A percentile compares a stretch with the other conserved stretches of the same genome.
Conservation (phyloP, 2,329 filamentous ascomycete species). For the Pestalotiopsis sp. region DNA sequence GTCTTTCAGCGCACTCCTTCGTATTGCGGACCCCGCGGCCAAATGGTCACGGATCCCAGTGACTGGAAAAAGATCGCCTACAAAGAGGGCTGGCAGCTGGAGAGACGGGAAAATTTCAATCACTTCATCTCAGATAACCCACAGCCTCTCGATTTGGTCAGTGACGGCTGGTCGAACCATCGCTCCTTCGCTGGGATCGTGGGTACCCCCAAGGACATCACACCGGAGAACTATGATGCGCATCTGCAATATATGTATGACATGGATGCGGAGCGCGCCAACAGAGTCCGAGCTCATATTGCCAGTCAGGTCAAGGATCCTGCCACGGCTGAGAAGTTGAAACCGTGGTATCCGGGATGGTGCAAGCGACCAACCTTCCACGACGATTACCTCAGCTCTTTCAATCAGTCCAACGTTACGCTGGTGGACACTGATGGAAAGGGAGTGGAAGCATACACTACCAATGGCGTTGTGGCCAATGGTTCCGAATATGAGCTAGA, state of each 20-base stretch:
- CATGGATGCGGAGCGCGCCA: slow-evolving; percentile 33
- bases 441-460: slow-evolving; percentile 40
- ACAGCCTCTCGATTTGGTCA: slow-evolving; percentile 33
- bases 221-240: slow-evolving; percentile 22
- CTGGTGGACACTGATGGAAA: slow-evolving; percentile 51
- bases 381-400: slow-evolving; percentile 47
- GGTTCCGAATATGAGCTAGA: slow-evolving; percentile 39
- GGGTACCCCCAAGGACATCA: slow-evolving; percentile 22
- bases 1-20: slow-evolving; percentile 60
- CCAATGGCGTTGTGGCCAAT: slow-evolving; percentile 39
- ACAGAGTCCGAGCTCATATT: slow-evolving; percentile 40
- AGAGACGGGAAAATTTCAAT: slow-evolving; percentile 41
- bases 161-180: slow-evolving; percentile 37
- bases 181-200: slow-evolving; percentile 27
- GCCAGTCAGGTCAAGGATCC: slow-evolving; percentile 42
- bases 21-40: slow-evolving; percentile 37
- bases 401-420: slow-evolving; percentile 50
- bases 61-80: neutral
- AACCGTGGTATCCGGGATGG: slow-evolving; percentile 52
- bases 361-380: slow-evolving; percentile 57
- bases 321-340: slow-evolving; percentile 46
- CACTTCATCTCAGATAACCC: slow-evolving; percentile 29
- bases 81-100: slow-evolving; percentile 34
- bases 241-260: neutral
- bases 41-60: slow-evolving; percentile 32